Percentiles rank a stretch among this genome's conserved stretches.
These are phyloP conservation scores for Ceratobasidium papillatum DNA, from an alignment of 1,284 basidiomycete genomes.

Conservation along the genomic window DNA sequence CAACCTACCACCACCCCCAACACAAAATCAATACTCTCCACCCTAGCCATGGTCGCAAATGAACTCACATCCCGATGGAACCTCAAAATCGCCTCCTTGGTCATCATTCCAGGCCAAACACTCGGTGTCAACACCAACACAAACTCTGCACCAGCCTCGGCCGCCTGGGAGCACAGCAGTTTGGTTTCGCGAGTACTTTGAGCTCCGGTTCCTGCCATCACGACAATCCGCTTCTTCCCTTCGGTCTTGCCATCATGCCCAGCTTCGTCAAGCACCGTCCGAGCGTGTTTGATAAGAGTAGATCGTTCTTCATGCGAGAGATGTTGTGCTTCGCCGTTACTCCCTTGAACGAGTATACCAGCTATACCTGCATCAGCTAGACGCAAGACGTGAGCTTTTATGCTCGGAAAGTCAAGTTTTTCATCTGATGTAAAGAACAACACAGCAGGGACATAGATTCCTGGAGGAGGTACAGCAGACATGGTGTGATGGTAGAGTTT, in stretches of 20 bases:
- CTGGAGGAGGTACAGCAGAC: slow-evolving; percentile 62
- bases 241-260: slow-evolving; percentile 62
- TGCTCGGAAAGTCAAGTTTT: slow-evolving; percentile 66
- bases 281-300: slow-evolving; percentile 68
- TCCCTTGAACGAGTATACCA: slow-evolving; percentile 78
- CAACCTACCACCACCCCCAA: slow-evolving; percentile 66
- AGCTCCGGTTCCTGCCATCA: slow-evolving; percentile 88
- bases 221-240: slow-evolving; percentile 55
- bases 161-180: slow-evolving; percentile 78
- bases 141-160: slow-evolving; percentile 82
- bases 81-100: slow-evolving; percentile 64
- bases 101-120: slow-evolving; percentile 73
- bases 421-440: slow-evolving; percentile 73
- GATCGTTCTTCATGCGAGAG: slow-evolving; percentile 75
- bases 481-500: slow-evolving; percentile 42
- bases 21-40: neutral
- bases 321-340: slow-evolving; percentile 82
- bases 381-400: slow-evolving; percentile 69
- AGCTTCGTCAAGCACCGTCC: slow-evolving; percentile 76
- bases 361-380: slow-evolving; percentile 76
- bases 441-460: slow-evolving; percentile 78
- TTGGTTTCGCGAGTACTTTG: slow-evolving; percentile 85
- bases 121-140: slow-evolving; percentile 76
- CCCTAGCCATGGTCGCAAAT: neutral
- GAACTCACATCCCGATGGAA: slow-evolving; percentile 68